Evolutionary conservation across 441 rosid genomes (phyloP).

Genomic region (Syzygium syzygioides): DNA sequence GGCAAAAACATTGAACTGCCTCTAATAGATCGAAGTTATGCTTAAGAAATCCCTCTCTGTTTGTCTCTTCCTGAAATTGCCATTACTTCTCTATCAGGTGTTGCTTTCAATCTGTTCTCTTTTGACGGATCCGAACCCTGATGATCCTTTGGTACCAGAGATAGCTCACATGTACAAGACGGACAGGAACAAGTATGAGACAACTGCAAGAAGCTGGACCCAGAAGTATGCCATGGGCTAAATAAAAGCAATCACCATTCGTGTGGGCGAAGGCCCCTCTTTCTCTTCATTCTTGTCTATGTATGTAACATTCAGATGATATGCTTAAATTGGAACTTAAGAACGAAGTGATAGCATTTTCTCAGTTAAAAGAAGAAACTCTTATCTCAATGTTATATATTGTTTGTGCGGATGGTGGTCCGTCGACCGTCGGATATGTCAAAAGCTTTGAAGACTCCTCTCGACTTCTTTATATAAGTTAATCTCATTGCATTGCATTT

Average conservation of each 20-base stretch:
- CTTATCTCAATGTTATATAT: neutral
- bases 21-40: neutral
- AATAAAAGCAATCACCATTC: neutral
- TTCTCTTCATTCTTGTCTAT: neutral
- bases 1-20: neutral
- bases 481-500: neutral
- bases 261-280: neutral
- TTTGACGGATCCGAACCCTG: constrained; percentile 18
- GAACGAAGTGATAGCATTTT: neutral
- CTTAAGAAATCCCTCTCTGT: neutral
- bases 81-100: constrained; percentile 4
- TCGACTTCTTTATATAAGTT: neutral
- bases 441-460: neutral
- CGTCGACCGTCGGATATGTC: neutral
- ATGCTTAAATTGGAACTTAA: neutral
- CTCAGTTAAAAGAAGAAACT: neutral
- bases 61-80: neutral
- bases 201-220: constrained; percentile 18
- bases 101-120: constrained; percentile 20
- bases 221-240: constrained; percentile 21
- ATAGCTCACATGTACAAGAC: constrained; percentile 19
- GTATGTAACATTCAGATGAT: neutral
- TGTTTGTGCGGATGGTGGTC: neutral
- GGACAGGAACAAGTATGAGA: constrained; percentile 16
- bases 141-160: constrained; percentile 17